Conservation (phyloP, 495 filamentous ascomycete species). For the Penicillium lagena region DNA sequence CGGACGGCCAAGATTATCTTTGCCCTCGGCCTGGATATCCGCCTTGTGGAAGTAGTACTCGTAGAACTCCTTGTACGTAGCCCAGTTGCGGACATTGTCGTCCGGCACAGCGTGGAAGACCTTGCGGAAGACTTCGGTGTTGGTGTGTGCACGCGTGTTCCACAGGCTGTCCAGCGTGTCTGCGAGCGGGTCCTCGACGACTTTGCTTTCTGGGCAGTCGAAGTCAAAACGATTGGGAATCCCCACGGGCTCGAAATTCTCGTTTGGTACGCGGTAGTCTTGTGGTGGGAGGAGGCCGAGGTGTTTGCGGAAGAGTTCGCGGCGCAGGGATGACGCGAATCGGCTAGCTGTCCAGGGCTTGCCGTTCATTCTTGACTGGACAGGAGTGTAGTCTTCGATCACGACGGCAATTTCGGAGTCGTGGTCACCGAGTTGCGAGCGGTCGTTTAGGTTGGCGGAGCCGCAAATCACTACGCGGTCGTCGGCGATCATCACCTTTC, state of each 20-base stretch:
- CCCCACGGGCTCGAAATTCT: conserved; percentile 72
- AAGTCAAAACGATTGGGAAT: conserved; percentile 78
- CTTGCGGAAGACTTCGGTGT: conserved; percentile 79
- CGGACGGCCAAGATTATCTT: conserved; percentile 31
- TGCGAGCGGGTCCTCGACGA: conserved; percentile 70
- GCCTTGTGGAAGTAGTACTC: conserved; percentile 61
- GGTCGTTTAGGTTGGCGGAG: conserved; percentile 91
- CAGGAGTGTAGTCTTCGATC: conserved; percentile 67
- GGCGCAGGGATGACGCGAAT: conserved; percentile 80
- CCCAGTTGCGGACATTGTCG: conserved; percentile 75
- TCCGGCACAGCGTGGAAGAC: conserved; percentile 87
- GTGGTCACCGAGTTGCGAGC: conserved; percentile 81
- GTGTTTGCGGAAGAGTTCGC: conserved; percentile 86
- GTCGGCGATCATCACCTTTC: conserved; percentile 80
- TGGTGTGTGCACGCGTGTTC: conserved; percentile 65
- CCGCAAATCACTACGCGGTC: conserved; percentile 85
- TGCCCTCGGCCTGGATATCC: conserved; percentile 36
- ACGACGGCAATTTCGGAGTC: conserved; percentile 81
- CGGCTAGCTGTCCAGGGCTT: conserved; percentile 60
- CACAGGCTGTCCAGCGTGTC: conserved; percentile 62
- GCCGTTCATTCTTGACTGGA: conserved; percentile 68
- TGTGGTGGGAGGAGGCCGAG: conserved; percentile 77
- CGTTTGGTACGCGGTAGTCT: conserved; percentile 51
- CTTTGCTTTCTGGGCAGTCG: conserved; percentile 62
- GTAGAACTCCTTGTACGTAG: conserved; percentile 79